Conservation (phyloP, 306 rosid genomes). For the Cucurbita argyrosperma region DNA sequence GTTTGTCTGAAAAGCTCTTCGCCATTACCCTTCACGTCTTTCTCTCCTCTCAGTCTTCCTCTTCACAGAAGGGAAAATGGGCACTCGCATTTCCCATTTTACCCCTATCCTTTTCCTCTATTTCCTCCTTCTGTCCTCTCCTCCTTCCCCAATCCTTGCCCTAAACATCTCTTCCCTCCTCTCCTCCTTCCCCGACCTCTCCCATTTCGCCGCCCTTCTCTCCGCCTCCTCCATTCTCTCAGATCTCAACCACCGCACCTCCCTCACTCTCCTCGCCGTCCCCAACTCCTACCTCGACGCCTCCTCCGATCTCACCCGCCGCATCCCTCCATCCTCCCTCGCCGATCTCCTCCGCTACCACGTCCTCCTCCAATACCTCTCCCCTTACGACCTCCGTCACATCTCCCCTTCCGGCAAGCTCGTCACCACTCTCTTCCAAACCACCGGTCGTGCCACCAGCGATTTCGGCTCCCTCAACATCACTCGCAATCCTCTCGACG, state of each 20-base stretch:
- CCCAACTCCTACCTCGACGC: slow-evolving; percentile 50
- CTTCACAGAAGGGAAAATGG: slow-evolving; percentile 14
- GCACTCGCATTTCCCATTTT: slow-evolving; percentile 34
- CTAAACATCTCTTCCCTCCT: slow-evolving; percentile 72
- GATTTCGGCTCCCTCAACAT: slow-evolving; percentile 73
- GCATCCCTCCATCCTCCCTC: slow-evolving; percentile 39
- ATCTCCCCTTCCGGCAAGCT: slow-evolving; percentile 66
- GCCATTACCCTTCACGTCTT: too few relatives aligned
- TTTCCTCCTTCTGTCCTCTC: slow-evolving; percentile 10
- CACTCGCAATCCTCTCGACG: slow-evolving; percentile 42
- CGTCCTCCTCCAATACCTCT: slow-evolving; percentile 71
- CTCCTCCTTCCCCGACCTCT: slow-evolving; percentile 56
- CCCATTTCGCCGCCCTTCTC: slow-evolving; percentile 54
- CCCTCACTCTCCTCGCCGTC: slow-evolving; percentile 83
- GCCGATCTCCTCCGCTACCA: slow-evolving; percentile 89
- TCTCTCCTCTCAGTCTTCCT: too few relatives aligned
- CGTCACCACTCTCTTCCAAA: slow-evolving; percentile 76
- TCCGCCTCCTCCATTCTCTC: slow-evolving; percentile 29
- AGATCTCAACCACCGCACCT: slow-evolving; percentile 55
- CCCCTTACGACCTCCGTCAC: slow-evolving; percentile 51
- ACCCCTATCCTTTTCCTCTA: slow-evolving; percentile 26
- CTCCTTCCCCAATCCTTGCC: slow-evolving; percentile 15
- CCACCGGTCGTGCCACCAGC: slow-evolving; percentile 86
- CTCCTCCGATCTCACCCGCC: slow-evolving; percentile 40
- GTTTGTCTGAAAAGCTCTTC: too few relatives aligned